Base-by-base conservation (phyloP, 768 basidiomycete species). In the Amanita brunnescens region DNA sequence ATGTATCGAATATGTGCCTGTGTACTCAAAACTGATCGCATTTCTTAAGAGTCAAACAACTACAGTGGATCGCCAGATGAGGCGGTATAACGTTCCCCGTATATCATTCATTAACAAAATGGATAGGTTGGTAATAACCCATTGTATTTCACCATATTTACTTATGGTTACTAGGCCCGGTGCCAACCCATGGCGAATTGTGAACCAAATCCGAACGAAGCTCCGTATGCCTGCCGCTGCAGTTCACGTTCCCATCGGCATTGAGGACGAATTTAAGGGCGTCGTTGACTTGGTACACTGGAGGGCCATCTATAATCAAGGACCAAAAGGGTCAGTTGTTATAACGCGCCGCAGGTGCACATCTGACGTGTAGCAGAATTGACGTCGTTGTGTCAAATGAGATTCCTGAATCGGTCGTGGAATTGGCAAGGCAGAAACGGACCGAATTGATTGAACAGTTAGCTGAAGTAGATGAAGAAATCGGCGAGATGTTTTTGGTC, bases 71-170 rank as follows among this genome's bases (percentile, higher is more conserved):
- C 78, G 96, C 54, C 96, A 99, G 75, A 99, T 99, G 96, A 79
- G 90, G 55, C 82, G 96, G 32, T 99, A 99, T 64, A 85, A 86
- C 60, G 91, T 99, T 52, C 96, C 96, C 52, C 79, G 96, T 39
- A 79, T 99, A 54, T 96, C 92, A 5, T 98, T 96, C 67, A 82
- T 98, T 62, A 98, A 98, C 70, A 98, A 98, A 70, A 97, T 98
- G 95, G 95, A 98, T 62, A 80, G 91, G 89, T 89, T 45, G 12
- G 67, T 59, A 6, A 23, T 30, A 9, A 18, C 48, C 7, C 21
- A 34, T 14, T 8, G 12, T 23, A 29, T 30, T 9, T 20, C 24
- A 51, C 23, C 21, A 18, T 38, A 37, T 42, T 20, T 58, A 34
- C 59, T 6, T 50, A 29, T 29, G 7, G 26, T 8, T 6, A 5